Percentiles rank a stretch among this genome's conserved stretches.
phyloP scores from a whole-genome alignment of 2,329 filamentous ascomycete species.

The Lecanicillium sp. region DNA sequence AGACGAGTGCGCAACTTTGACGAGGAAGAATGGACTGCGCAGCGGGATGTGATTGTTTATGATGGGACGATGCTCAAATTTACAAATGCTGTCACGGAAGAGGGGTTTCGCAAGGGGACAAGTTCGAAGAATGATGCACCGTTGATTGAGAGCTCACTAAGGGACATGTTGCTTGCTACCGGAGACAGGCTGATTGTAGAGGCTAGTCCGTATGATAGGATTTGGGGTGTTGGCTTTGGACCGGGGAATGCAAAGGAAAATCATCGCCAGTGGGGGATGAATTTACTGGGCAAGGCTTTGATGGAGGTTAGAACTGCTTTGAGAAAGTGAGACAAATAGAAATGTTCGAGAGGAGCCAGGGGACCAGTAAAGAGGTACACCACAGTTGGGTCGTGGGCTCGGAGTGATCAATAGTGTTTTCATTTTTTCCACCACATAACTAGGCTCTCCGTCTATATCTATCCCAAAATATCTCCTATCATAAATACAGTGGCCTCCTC shows the following conservation, averaged over 20 bases:
- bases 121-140: constrained; percentile 11
- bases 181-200: constrained; percentile 54
- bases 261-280: constrained; percentile 50
- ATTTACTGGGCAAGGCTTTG: constrained; percentile 55
- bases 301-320: constrained; percentile 49
- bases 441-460: constrained; percentile 9
- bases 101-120: constrained; percentile 16
- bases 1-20: constrained; percentile 46
- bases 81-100: constrained; percentile 28
- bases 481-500: constrained; percentile 20
- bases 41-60: constrained; percentile 46
- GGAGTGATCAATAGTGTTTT: constrained; percentile 5
- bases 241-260: constrained; percentile 38
- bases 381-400: neutral
- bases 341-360: neutral
- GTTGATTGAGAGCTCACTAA: constrained; percentile 31
- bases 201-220: constrained; percentile 48
- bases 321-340: constrained; percentile 26
- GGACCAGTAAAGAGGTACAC: neutral
- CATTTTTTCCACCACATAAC: neutral
- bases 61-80: constrained; percentile 54
- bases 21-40: constrained; percentile 38
- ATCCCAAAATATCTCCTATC: constrained; percentile 15
- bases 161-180: constrained; percentile 44
- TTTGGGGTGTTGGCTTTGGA: constrained; percentile 59